phyloP scores from a whole-genome alignment of 345 rosid genomes.

The Cardamine resedifolia region DNA sequence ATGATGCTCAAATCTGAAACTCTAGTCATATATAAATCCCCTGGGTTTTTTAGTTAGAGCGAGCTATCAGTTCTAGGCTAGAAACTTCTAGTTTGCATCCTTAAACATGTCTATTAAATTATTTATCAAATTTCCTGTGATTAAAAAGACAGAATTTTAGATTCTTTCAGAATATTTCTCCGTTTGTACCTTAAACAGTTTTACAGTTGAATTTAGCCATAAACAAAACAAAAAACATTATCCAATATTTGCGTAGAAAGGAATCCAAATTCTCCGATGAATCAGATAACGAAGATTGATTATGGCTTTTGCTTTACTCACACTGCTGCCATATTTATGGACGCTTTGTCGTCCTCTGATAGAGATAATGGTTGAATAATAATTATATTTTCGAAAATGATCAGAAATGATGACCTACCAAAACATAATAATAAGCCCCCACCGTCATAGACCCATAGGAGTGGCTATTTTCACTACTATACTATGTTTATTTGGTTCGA shows the following conservation, averaged over 20 bases:
- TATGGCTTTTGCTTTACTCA: conserved; percentile 41
- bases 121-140: background rate
- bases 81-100: background rate
- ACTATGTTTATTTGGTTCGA: background rate
- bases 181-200: background rate
- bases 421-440: conserved; percentile 34
- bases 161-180: background rate
- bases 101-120: background rate
- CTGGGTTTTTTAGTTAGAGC: background rate
- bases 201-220: background rate
- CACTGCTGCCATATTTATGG: conserved; percentile 33
- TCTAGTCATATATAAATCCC: background rate
- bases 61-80: background rate
- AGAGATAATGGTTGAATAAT: conserved; percentile 28
- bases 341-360: conserved; percentile 29
- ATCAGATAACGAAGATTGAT: conserved; percentile 32
- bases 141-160: background rate
- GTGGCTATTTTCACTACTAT: conserved; percentile 21
- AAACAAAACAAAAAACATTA: background rate
- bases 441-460: conserved; percentile 28
- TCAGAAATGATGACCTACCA: conserved; percentile 31
- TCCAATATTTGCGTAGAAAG: conserved; percentile 26
- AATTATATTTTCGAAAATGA: conserved; percentile 7
- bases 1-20: background rate
- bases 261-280: conserved; percentile 10